Conservation (phyloP, 257 asterid species). For the Handroanthus guayacan region DNA sequence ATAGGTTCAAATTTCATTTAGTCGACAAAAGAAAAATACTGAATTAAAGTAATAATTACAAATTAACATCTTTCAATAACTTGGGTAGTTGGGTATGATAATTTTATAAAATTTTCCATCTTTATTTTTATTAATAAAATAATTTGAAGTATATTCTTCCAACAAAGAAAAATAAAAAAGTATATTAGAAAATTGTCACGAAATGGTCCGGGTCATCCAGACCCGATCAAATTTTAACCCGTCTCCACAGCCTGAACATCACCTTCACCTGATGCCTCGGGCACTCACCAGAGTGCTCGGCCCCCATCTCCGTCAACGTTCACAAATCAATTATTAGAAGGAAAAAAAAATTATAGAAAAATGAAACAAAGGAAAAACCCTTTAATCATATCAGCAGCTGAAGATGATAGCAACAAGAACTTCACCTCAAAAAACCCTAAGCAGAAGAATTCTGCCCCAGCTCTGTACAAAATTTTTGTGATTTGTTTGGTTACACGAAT, state of each 20-base stretch:
- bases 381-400: conserved; percentile 24
- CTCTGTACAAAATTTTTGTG: conserved; percentile 49
- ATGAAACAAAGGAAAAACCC: conserved; percentile 54
- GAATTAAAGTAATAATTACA: too few species aligned
- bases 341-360: background rate
- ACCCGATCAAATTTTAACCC: conserved; percentile 12
- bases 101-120: too few species aligned
- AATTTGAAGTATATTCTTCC: too few species aligned
- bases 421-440: conserved; percentile 30
- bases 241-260: background rate
- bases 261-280: background rate
- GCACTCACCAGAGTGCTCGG: background rate
- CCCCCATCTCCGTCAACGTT: background rate
- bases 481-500: conserved; percentile 49
- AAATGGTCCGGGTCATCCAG: background rate
- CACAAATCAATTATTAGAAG: background rate
- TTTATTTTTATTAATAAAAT: too few species aligned
- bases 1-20: too few species aligned
- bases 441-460: conserved; percentile 24
- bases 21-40: too few species aligned
- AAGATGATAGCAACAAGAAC: conserved; percentile 30
- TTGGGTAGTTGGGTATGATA: too few species aligned
- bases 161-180: too few species aligned
- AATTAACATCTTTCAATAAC: too few species aligned
- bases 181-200: background rate